These are phyloP conservation scores for Naganishia onofrii DNA, from an alignment of 768 basidiomycete genomes.

Conservation along the genomic window DNA sequence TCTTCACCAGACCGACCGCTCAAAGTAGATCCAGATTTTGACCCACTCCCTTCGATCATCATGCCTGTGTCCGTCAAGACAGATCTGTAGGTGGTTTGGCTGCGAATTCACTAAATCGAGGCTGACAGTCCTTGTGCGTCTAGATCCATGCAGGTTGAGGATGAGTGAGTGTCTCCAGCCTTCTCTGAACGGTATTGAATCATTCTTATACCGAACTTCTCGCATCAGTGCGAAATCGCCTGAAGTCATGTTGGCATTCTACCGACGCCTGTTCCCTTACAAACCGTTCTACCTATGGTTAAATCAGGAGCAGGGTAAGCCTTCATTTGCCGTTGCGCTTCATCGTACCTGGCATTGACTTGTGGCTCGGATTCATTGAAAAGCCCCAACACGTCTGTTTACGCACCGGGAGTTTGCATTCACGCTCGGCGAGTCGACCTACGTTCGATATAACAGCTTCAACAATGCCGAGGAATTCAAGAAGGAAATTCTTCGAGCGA, in stretches of 20 bases:
- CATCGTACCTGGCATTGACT: neutral
- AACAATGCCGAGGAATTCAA: conserved; percentile 80
- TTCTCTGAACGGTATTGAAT: neutral
- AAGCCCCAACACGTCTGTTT: conserved; percentile 68
- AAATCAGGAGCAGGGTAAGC: conserved; percentile 74
- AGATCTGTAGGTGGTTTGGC: neutral
- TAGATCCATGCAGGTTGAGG: conserved; percentile 19
- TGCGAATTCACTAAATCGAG: neutral
- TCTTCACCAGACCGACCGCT: too few species aligned
- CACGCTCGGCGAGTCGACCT: conserved; percentile 83
- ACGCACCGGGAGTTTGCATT: conserved; percentile 95
- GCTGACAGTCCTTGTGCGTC: neutral
- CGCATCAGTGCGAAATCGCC: conserved; percentile 55
- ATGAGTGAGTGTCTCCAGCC: neutral
- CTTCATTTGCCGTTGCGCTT: neutral
- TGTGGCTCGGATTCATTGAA: neutral
- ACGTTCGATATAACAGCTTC: conserved; percentile 93
- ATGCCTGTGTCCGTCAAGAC: conserved; percentile 18
- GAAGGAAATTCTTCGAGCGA: conserved; percentile 76
- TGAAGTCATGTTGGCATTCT: conserved; percentile 73
- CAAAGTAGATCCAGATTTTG: neutral
- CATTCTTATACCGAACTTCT: neutral
- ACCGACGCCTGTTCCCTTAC: conserved; percentile 88
- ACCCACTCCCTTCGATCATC: neutral
- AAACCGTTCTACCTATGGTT: conserved; percentile 91